Percentiles rank a stretch among this genome's conserved stretches.
These are phyloP conservation scores for Plasmodium gaboni DNA, from an alignment of 169 alveolate genomes.

Conservation along the genomic window DNA sequence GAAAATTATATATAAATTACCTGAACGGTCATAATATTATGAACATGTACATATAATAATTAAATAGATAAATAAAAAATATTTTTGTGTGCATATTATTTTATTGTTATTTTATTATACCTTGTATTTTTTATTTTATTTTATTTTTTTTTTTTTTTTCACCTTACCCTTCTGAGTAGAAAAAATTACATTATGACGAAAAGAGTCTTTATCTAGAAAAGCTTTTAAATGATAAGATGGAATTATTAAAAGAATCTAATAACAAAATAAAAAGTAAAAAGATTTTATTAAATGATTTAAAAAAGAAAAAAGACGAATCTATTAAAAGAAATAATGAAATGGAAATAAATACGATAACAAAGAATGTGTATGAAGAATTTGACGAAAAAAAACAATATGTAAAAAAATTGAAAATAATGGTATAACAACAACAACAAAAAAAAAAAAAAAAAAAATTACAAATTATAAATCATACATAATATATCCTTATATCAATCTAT, in stretches of 20 bases:
- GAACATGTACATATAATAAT: too few relatives aligned
- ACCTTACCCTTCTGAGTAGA: not conserved
- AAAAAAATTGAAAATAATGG: constrained; percentile 27
- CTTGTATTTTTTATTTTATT: not conserved
- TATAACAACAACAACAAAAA: not conserved
- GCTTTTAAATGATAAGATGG: constrained; percentile 23
- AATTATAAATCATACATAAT: too few relatives aligned
- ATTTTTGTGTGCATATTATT: too few relatives aligned
- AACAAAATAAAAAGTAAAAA: constrained; percentile 22
- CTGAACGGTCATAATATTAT: not conserved
- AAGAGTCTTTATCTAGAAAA: constrained; percentile 31
- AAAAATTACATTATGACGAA: constrained; percentile 68
- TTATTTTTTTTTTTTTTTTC: constrained; percentile 1
- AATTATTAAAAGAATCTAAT: constrained; percentile 19
- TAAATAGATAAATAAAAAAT: too few relatives aligned
- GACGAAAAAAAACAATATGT: constrained; percentile 29
- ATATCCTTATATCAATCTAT: too few relatives aligned
- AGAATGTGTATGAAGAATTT: constrained; percentile 40
- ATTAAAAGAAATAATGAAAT: constrained; percentile 30
- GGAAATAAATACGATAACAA: constrained; percentile 23
- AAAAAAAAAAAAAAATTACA: too few relatives aligned
- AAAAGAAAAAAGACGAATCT: constrained; percentile 62
- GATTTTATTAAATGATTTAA: constrained; percentile 23
- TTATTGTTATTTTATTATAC: not conserved
- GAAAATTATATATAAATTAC: not conserved